Percentiles rank a stretch among this genome's conserved stretches.
Evolutionary conservation across 371 early-diverging fungal genomes (phyloP).

Genomic region (Cokeromyces recurvatus): DNA sequence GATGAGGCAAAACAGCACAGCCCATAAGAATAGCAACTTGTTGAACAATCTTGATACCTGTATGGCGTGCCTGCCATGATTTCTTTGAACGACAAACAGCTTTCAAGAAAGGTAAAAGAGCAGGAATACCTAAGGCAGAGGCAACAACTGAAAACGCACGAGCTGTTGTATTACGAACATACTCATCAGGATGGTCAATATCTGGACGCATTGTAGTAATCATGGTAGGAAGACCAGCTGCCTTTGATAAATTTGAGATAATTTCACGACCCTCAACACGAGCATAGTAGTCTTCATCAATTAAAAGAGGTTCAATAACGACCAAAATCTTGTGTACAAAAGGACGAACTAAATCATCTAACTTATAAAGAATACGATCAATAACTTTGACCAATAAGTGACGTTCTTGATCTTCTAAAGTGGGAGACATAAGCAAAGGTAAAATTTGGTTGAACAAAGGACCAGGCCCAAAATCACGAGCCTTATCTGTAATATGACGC

Average conservation of each 20-base stretch:
- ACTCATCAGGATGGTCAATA: conserved; percentile 97
- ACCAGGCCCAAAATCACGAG: conserved; percentile 93
- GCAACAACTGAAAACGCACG: conserved; percentile 97
- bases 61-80: conserved; percentile 98
- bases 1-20: conserved; percentile 92
- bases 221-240: conserved; percentile 97
- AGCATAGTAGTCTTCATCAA: conserved; percentile 97
- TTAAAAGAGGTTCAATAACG: conserved; percentile 95
- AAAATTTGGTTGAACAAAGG: conserved; percentile 95
- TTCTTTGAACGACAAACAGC: conserved; percentile 95
- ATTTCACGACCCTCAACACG: conserved; percentile 97
- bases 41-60: conserved; percentile 96
- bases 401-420: conserved; percentile 96
- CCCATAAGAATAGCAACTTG: conserved; percentile 94
- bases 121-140: conserved; percentile 93
- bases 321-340: conserved; percentile 97
- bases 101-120: conserved; percentile 90
- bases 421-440: conserved; percentile 94
- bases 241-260: conserved; percentile 95
- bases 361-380: conserved; percentile 92
- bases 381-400: conserved; percentile 96
- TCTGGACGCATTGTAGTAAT: conserved; percentile 98
- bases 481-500: conserved; percentile 94
- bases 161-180: conserved; percentile 97
- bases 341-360: conserved; percentile 94